phyloP scores from a whole-genome alignment of 768 basidiomycete genomes.

The Boletus subcaerulescens region DNA sequence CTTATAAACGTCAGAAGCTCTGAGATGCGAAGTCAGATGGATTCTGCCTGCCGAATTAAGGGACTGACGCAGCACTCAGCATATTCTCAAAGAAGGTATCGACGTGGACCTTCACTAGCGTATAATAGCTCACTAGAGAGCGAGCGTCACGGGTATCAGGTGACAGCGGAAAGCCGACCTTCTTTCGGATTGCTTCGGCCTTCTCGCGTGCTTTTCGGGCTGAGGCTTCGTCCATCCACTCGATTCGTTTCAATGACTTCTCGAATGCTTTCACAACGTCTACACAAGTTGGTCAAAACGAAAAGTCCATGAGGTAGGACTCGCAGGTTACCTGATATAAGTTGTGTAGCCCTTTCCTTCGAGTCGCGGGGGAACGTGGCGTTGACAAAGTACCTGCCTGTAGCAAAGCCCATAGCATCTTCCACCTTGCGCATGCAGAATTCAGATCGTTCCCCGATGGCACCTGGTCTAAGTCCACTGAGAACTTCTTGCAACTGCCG shows the following conservation, averaged over 20 bases:
- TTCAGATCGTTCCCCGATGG: conserved; percentile 77
- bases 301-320: neutral
- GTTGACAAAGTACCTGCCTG: conserved; percentile 86
- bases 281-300: conserved; percentile 28
- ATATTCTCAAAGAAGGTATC: conserved; percentile 85
- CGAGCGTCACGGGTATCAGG: conserved; percentile 74
- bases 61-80: conserved; percentile 53
- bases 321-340: conserved; percentile 64
- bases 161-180: conserved; percentile 89
- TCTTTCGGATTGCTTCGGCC: conserved; percentile 58
- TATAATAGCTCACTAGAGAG: conserved; percentile 75
- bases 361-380: conserved; percentile 78
- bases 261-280: conserved; percentile 86
- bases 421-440: conserved; percentile 78
- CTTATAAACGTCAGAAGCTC: conserved; percentile 58
- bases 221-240: conserved; percentile 91
- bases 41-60: neutral
- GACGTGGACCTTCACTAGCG: conserved; percentile 57
- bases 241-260: conserved; percentile 62
- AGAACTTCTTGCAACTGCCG: conserved; percentile 69
- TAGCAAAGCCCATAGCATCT: conserved; percentile 77
- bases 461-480: conserved; percentile 84
- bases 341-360: conserved; percentile 72
- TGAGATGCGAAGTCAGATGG: conserved; percentile 25
- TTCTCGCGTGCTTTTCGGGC: conserved; percentile 82